phyloP scores from a whole-genome alignment of 2,329 filamentous ascomycete genomes.

The Ceratocystis huliohia region DNA sequence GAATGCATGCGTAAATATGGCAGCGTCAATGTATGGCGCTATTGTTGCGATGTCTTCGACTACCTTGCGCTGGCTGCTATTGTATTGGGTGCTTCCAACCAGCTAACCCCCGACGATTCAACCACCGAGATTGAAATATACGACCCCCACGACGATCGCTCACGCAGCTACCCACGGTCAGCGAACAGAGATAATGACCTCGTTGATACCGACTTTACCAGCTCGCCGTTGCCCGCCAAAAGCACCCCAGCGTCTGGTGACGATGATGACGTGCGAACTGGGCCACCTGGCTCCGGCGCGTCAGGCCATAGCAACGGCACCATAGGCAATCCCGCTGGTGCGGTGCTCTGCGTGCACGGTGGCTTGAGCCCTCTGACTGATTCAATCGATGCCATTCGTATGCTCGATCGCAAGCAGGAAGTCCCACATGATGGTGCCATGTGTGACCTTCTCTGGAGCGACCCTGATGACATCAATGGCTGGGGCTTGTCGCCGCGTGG shows the following conservation, averaged over 20 bases:
- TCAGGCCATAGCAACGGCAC: conserved; percentile 53
- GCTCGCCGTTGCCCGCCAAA: conserved; percentile 9
- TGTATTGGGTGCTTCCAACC: conserved; percentile 71
- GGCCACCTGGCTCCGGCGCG: conserved; percentile 68
- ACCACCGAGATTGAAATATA: conserved; percentile 90
- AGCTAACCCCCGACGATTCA: conserved; percentile 46
- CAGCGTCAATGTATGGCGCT: conserved; percentile 90
- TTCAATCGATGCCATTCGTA: conserved; percentile 84
- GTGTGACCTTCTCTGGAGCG: conserved; percentile 97
- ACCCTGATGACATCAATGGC: conserved; percentile 93
- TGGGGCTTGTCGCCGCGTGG: conserved; percentile 92
- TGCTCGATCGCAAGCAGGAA: conserved; percentile 93
- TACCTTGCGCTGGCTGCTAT: conserved; percentile 85
- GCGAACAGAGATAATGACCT: conserved; percentile 1
- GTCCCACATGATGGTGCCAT: conserved; percentile 97
- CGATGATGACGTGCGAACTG: conserved; percentile 36
- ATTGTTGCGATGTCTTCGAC: conserved; percentile 97
- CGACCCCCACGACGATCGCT: conserved; percentile 63
- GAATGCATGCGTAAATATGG: conserved; percentile 94
- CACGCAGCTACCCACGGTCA: conserved; percentile 35
- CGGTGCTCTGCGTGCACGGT: conserved; percentile 90
- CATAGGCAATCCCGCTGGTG: conserved; percentile 59
- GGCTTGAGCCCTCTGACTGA: conserved; percentile 85
- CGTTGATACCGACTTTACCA: conserved; percentile 8
- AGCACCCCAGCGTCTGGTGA: conserved; percentile 24